Evolutionary conservation across 2,329 filamentous ascomycete genomes (phyloP).

Genomic region (Botryosphaeria dothidea): DNA sequence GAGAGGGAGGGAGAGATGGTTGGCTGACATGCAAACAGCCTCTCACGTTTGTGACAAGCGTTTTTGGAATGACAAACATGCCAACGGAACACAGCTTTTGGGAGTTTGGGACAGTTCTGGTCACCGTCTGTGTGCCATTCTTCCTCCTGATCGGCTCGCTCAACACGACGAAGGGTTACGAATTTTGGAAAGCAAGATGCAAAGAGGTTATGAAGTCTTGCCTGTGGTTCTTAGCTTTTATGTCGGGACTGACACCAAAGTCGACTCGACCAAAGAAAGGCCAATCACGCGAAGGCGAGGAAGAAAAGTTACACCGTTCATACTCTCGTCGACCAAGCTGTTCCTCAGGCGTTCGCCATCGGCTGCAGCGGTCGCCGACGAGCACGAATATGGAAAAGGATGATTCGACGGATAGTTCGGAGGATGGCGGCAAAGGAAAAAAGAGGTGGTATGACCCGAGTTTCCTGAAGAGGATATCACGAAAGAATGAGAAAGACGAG

Average conservation of each 20-base stretch:
- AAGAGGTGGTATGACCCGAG: not conserved
- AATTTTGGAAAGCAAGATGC: slow-evolving; percentile 31
- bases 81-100: slow-evolving; percentile 36
- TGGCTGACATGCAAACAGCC: slow-evolving; percentile 34
- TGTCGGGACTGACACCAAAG: slow-evolving; percentile 1
- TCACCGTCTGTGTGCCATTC: slow-evolving; percentile 47
- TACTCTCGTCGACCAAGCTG: not conserved
- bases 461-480: slow-evolving; percentile 2
- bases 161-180: slow-evolving; percentile 43
- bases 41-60: slow-evolving; percentile 61
- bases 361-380: not conserved
- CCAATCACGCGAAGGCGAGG: not conserved
- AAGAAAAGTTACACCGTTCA: not conserved
- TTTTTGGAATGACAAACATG: slow-evolving; percentile 57
- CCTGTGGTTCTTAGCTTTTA: slow-evolving; percentile 12
- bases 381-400: not conserved
- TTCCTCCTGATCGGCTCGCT: slow-evolving; percentile 49
- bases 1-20: not conserved
- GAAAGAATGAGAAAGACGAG: not conserved
- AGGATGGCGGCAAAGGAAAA: not conserved
- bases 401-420: not conserved
- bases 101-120: slow-evolving; percentile 44
- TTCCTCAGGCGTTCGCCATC: not conserved
- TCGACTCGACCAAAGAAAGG: not conserved
- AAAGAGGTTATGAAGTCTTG: slow-evolving; percentile 21